These are phyloP conservation scores for Penicillium rolfsii DNA, from an alignment of 2,329 filamentous ascomycete genomes.

Conservation along the genomic window DNA sequence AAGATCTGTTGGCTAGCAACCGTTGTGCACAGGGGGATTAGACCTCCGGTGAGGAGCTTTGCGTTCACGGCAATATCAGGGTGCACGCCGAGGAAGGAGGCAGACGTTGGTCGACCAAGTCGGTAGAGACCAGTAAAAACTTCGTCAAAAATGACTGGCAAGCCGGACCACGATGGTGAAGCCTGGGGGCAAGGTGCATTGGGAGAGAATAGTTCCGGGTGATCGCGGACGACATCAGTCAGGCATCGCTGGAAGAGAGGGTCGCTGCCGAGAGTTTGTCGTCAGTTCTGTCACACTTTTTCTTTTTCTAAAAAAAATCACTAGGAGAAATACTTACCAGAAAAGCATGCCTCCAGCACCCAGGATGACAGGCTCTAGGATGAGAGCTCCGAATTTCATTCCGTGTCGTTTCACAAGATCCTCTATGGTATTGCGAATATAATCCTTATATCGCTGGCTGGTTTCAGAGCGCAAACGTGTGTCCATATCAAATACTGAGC, in stretches of 20 bases:
- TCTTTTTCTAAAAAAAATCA: not conserved
- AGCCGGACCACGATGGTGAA: constrained; percentile 64
- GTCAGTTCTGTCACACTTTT: constrained; percentile 1
- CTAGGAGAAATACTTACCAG: constrained; percentile 56
- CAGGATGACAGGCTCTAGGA: constrained; percentile 79
- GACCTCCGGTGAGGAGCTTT: constrained; percentile 79
- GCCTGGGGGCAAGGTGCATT: constrained; percentile 16
- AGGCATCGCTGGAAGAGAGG: constrained; percentile 78
- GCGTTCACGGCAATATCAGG: constrained; percentile 81
- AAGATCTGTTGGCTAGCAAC: constrained; percentile 75
- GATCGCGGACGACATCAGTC: constrained; percentile 66
- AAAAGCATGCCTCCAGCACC: constrained; percentile 85
- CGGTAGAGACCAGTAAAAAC: constrained; percentile 87
- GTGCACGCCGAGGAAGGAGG: constrained; percentile 68
- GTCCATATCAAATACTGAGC: constrained; percentile 64
- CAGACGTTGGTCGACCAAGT: constrained; percentile 71
- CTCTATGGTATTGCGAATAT: constrained; percentile 61
- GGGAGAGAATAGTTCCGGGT: constrained; percentile 58
- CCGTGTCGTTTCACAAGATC: constrained; percentile 59
- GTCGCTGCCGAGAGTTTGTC: constrained; percentile 58
- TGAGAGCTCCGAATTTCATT: constrained; percentile 72
- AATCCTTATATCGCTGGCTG: constrained; percentile 59
- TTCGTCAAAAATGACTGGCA: constrained; percentile 82
- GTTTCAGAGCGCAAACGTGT: constrained; percentile 51
- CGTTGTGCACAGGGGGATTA: constrained; percentile 77